These are phyloP conservation scores for Emericellopsis atlantica DNA, from an alignment of 2,329 filamentous ascomycete genomes.

Conservation along the genomic window DNA sequence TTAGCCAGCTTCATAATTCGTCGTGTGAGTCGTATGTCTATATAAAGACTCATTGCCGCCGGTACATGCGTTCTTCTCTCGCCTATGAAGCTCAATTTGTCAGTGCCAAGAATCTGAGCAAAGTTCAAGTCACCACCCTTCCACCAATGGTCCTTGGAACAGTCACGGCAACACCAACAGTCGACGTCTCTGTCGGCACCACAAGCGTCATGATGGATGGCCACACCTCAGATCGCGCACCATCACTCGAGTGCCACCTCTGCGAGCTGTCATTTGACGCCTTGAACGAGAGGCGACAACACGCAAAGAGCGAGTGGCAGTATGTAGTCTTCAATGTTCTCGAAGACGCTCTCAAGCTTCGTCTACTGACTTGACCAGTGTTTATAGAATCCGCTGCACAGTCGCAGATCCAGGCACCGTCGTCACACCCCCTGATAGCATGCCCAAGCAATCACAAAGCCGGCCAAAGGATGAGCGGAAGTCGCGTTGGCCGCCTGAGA, in stretches of 20 bases:
- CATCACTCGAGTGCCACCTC: neutral
- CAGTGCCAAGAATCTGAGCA: neutral
- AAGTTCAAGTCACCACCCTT: neutral
- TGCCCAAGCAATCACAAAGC: too few species aligned
- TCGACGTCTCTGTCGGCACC: neutral
- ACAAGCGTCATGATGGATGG: neutral
- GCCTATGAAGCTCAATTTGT: neutral
- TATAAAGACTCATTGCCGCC: neutral
- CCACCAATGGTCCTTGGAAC: neutral
- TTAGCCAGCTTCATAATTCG: too few species aligned
- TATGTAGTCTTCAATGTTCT: neutral
- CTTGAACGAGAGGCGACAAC: neutral
- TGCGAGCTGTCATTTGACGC: neutral
- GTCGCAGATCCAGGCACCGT: conserved; percentile 1
- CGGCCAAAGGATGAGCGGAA: too few species aligned
- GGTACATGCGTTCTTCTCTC: neutral
- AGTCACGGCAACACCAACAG: neutral
- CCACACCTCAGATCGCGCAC: neutral
- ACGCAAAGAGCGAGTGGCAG: neutral
- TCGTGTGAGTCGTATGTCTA: too few species aligned
- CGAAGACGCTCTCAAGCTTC: neutral
- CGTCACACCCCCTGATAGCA: conserved; percentile 1
- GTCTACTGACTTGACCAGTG: neutral
- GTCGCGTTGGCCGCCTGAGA: too few species aligned
- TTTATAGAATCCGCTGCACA: conserved; percentile 3